Evolutionary conservation across 1,139 yeast species (phyloP), one percentile per base, ranked within the genome.

Genomic region (Saccharomyces hybrid): DNA sequence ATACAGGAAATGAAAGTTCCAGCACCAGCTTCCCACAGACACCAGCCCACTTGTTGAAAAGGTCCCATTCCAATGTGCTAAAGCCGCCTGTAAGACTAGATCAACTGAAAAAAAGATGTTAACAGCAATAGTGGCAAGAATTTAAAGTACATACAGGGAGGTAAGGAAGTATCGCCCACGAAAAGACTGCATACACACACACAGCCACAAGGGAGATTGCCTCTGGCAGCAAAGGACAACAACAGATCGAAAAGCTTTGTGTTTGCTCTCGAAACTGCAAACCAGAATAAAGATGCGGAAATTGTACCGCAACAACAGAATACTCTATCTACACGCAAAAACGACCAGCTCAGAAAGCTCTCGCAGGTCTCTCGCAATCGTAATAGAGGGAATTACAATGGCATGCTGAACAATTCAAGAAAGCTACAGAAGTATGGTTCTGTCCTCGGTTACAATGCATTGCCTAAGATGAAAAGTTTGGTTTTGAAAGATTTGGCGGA

Each of bases 341-440:
- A 38, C 44, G 44, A 38, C 26, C 44, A 38, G 26, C 44, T 38
- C 44, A 38, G 44, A 19, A 16, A 38, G n/a, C 44, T 38, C 19
- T 38, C 44, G 24, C 44, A 38, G 26, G 14, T 38, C 21, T 38
- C 44, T 19, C 44, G 31, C 26, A 50, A 47, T 26, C 50, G 50
- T 44, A 34, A 14, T 46, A 32, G 48, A 19, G 29, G 42, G n/a
- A 50, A 53, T 26, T 49, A 55, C 26, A 59, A 55, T 8, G 58
- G 56, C 56, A 51, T 51, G 55, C 55, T 48, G 55, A 59, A 55
- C 46, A 57, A 62, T 47, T 59, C 62, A 26, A 59, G 61, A 50
- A 68, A 63, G 53, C 67, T 71, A 58, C 72, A 71, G 58, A 70
- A 65, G 51, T 65, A 66, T 54, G 70, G 64, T 56, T 67, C 67